Conservation (phyloP, 331 rosid species). For the Quercus phellos region DNA sequence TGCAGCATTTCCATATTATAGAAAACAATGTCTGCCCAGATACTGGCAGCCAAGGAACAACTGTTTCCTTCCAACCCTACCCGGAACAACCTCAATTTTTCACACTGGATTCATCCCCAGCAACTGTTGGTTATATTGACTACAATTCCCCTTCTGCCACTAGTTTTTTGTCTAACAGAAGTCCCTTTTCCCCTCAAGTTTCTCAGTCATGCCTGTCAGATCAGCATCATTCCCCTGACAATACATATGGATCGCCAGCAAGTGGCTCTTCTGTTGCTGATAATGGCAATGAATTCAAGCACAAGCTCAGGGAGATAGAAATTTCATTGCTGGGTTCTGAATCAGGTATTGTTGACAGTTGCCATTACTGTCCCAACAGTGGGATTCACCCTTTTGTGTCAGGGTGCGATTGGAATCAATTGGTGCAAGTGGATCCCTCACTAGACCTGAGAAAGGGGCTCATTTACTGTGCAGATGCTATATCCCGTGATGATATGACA, state of each 20-base stretch:
- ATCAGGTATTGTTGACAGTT: slow-evolving; percentile 53
- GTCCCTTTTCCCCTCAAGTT: slow-evolving; percentile 66
- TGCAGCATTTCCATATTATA: slow-evolving; percentile 39
- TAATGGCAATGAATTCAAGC: slow-evolving; percentile 44
- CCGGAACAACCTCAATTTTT: slow-evolving; percentile 36
- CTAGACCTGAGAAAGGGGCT: slow-evolving; percentile 50
- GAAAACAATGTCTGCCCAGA: slow-evolving; percentile 45
- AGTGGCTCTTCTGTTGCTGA: slow-evolving; percentile 64
- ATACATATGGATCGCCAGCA: slow-evolving; percentile 60
- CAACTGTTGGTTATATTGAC: slow-evolving; percentile 20
- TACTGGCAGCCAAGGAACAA: slow-evolving; percentile 51
- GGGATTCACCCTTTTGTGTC: slow-evolving; percentile 13
- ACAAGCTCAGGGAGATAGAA: slow-evolving; percentile 63
- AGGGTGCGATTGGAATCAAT: slow-evolving; percentile 31
- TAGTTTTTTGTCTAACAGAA: slow-evolving; percentile 64
- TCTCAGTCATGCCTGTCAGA: slow-evolving; percentile 68
- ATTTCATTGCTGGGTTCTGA: slow-evolving; percentile 64
- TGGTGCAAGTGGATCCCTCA: slow-evolving; percentile 42
- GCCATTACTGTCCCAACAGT: slow-evolving; percentile 34
- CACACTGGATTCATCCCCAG: slow-evolving; percentile 73
- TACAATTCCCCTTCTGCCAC: slow-evolving; percentile 69
- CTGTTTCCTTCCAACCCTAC: slow-evolving; percentile 44
- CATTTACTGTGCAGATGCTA: slow-evolving; percentile 47
- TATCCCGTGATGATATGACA: slow-evolving; percentile 38
- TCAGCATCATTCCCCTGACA: slow-evolving; percentile 60